phyloP scores from a whole-genome alignment of 2,329 filamentous ascomycete genomes.

The Pseudogymnoascus sp. region DNA sequence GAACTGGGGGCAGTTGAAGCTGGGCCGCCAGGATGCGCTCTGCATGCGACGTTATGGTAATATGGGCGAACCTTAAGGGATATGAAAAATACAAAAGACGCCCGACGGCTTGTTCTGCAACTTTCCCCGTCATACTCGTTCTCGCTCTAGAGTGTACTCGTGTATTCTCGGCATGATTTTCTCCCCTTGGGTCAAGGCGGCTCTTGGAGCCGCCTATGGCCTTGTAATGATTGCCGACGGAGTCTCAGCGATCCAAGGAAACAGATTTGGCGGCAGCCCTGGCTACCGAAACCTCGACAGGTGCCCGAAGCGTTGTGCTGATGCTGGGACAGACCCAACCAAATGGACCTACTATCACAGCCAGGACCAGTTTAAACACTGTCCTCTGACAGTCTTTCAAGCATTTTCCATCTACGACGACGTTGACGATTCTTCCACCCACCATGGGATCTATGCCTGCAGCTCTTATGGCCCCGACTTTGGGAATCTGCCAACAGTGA shows the following conservation, averaged over 20 bases:
- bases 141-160: neutral
- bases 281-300: neutral
- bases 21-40: too few relatives aligned
- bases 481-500: slow-evolving; percentile 10
- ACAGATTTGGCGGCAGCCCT: neutral
- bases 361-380: slow-evolving; percentile 24
- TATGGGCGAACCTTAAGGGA: too few relatives aligned
- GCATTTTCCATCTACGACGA: slow-evolving; percentile 30
- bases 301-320: neutral
- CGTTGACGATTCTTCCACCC: slow-evolving; percentile 25
- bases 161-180: neutral
- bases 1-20: too few relatives aligned
- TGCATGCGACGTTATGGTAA: too few relatives aligned
- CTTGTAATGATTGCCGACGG: neutral
- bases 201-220: neutral
- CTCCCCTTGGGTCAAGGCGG: neutral
- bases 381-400: slow-evolving; percentile 28
- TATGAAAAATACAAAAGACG: too few relatives aligned
- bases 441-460: slow-evolving; percentile 29
- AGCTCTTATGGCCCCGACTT: slow-evolving; percentile 22
- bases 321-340: neutral
- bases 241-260: neutral
- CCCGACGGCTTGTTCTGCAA: too few relatives aligned
- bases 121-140: neutral
- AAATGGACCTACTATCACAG: neutral